Evolutionary conservation across 164 flowering plant species (phyloP), one percentile per base, ranked within the genome.

Genomic region (Akebia trifoliata): DNA sequence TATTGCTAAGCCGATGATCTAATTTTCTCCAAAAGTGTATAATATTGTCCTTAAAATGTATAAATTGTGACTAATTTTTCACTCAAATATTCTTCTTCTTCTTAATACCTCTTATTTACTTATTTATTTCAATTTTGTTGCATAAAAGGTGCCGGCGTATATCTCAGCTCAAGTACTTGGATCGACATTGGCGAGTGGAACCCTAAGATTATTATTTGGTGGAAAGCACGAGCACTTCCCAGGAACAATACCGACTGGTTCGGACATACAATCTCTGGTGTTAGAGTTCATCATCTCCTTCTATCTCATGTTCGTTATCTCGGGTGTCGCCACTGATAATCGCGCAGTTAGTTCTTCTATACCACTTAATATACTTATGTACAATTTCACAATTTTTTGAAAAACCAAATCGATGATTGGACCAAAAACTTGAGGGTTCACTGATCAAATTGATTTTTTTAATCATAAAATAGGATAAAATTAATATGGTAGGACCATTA

Each of bases 281-380:
- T 30, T 84, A 0, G 90, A 87, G 68, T 79, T 84, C 68, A 74
- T 82, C 15, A 77, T 81, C 74, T 70, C 95, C 8, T 84, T 84
- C 74, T 81, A 76, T 61, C 85, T 87, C 69, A 81, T 87, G 95
- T 82, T 84, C 45, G 77, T 84, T 39, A 74, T 87, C 35, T 84
- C 87, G 8, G 89, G 84, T 12, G 95, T 84, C 10, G 85, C 89
- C 61, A 87, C 90, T 0, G 90, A 84, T 49, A 79, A 70, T 42
- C 57, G 95, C 74, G 95, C 89, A 15, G 95, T 82, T 17, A 67
- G 81, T 71, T 31, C 35, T 45, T 9, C 10, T 31, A n/a, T 45
- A n/a, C 40, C 6, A 20, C 35, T 38, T 20, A 10, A 14, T n/a
- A n/a, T n/a, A n/a, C n/a, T n/a, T n/a, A n/a, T n/a, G n/a, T 24